Percentiles rank a stretch among this genome's conserved stretches.
Conservation (phyloP, 345 rosid species). For the Populus davidiana region DNA sequence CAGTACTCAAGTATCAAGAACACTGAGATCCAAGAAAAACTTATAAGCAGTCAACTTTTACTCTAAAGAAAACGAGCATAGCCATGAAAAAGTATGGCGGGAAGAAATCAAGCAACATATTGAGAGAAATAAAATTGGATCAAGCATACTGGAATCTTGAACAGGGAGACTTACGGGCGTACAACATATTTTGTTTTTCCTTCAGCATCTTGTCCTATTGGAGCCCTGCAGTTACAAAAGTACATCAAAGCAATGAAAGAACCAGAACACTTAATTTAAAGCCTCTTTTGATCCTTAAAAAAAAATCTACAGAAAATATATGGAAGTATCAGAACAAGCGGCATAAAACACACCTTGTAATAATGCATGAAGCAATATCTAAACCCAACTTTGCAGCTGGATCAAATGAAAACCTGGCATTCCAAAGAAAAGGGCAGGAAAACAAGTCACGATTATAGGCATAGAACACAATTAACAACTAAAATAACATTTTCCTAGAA, state of each 20-base stretch:
- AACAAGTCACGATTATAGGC: slow-evolving; percentile 7
- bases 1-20: background rate
- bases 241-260: slow-evolving; percentile 3
- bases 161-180: slow-evolving; percentile 71
- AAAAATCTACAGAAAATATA: background rate
- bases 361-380: slow-evolving; percentile 82
- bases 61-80: background rate
- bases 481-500: background rate
- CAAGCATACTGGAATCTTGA: slow-evolving; percentile 5
- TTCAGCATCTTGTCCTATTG: slow-evolving; percentile 66
- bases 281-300: background rate
- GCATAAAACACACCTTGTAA: slow-evolving; percentile 58
- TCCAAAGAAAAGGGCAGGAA: slow-evolving; percentile 19
- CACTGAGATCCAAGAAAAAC: background rate
- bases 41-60: background rate
- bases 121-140: background rate
- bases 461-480: background rate
- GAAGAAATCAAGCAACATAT: background rate
- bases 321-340: background rate
- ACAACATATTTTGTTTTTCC: slow-evolving; percentile 86
- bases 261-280: background rate
- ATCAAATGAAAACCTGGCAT: slow-evolving; percentile 82
- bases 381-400: slow-evolving; percentile 73
- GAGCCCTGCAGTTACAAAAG: slow-evolving; percentile 61
- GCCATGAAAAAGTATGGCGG: background rate